These are phyloP conservation scores for Aspergillus ibericus DNA, from an alignment of 2,329 filamentous ascomycete genomes.

Conservation along the genomic window DNA sequence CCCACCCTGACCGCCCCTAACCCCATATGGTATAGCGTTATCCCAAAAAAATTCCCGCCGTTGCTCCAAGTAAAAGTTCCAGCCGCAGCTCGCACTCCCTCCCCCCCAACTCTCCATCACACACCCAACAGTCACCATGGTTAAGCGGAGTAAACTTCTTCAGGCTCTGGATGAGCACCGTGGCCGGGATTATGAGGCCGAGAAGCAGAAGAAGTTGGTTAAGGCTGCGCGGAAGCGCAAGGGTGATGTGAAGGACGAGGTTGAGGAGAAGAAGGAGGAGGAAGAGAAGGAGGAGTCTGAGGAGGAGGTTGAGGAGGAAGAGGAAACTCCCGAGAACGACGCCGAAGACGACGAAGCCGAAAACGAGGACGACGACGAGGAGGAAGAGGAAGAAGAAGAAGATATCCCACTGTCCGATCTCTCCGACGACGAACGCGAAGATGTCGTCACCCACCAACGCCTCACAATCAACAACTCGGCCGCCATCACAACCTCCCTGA, in stretches of 20 bases:
- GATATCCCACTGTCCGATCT: conserved; percentile 88
- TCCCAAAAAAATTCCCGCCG: conserved; percentile 38
- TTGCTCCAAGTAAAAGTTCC: conserved; percentile 19
- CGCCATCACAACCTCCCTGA: conserved; percentile 76
- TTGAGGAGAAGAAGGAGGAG: conserved; percentile 1
- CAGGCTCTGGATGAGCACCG: conserved; percentile 59
- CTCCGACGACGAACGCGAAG: conserved; percentile 77
- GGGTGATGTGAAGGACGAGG: conserved; percentile 2
- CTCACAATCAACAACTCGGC: conserved; percentile 97
- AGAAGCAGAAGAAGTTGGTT: conserved; percentile 70
- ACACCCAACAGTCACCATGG: conserved; percentile 38
- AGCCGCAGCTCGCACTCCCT: background rate
- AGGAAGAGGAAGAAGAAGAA: conserved; percentile 71
- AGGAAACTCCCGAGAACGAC: conserved; percentile 26
- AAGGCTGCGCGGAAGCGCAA: conserved; percentile 42
- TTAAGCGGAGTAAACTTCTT: conserved; percentile 59
- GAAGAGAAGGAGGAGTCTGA: conserved; percentile 14
- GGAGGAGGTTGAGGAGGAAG: conserved; percentile 39
- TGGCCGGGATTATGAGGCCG: conserved; percentile 69
- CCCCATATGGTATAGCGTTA: background rate
- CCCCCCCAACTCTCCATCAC: background rate
- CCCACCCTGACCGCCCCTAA: background rate
- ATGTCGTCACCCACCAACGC: conserved; percentile 84
- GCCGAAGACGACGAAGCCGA: conserved; percentile 30
- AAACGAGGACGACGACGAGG: conserved; percentile 49